Evolutionary conservation across 345 rosid genomes (phyloP).

Genomic region (Eucalyptus viminalis): DNA sequence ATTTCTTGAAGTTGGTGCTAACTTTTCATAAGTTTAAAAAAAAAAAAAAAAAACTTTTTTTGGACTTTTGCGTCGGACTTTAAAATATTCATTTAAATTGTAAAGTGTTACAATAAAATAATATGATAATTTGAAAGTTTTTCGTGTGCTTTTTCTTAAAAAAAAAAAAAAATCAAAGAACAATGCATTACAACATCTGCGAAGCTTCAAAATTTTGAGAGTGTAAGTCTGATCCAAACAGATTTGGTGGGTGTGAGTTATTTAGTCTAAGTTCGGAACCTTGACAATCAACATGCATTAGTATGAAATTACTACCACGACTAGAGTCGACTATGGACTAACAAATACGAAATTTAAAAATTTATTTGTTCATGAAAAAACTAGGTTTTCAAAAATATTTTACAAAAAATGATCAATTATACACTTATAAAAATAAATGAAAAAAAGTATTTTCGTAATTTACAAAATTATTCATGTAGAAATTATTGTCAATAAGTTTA

Average conservation of each 20-base stretch:
- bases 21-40: not conserved
- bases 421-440: not conserved
- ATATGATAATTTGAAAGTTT: not conserved
- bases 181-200: not conserved
- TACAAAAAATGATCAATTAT: not conserved
- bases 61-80: not conserved
- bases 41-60: too few relatives aligned
- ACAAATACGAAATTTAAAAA: not conserved
- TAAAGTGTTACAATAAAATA: not conserved
- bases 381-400: not conserved
- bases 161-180: not conserved
- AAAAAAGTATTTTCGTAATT: not conserved
- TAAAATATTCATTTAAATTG: not conserved
- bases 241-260: not conserved
- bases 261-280: not conserved
- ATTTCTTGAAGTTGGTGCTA: not conserved
- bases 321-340: not conserved
- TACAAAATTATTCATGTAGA: not conserved
- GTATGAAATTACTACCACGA: not conserved
- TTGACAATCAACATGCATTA: not conserved
- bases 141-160: not conserved
- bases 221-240: not conserved
- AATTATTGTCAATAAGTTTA: not conserved
- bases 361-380: not conserved
- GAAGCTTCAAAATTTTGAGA: not conserved